phyloP scores from a whole-genome alignment of 345 rosid genomes.

The Microthlaspi erraticum region DNA sequence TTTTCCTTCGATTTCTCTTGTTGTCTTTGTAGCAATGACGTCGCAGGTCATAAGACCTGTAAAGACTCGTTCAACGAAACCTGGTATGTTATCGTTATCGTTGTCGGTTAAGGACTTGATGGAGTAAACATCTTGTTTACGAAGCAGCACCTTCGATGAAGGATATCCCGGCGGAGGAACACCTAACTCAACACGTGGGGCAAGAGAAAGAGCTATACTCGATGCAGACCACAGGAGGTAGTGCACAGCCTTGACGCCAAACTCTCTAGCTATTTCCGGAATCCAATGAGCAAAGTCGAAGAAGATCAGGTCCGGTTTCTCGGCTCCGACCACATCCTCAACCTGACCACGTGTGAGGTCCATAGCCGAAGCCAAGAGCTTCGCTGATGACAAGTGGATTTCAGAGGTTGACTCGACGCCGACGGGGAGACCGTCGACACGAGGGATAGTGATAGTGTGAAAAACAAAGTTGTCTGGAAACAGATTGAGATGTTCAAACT shows the following conservation, averaged over 20 bases:
- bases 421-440: slow-evolving; percentile 60
- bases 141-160: slow-evolving; percentile 44
- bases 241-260: slow-evolving; percentile 53
- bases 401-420: slow-evolving; percentile 71
- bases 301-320: slow-evolving; percentile 53
- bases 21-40: slow-evolving; percentile 42
- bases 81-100: too few relatives aligned
- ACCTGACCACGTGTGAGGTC: slow-evolving; percentile 62
- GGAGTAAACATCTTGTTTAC: slow-evolving; percentile 16
- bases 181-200: slow-evolving; percentile 38
- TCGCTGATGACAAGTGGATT: slow-evolving; percentile 38
- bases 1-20: slow-evolving; percentile 42
- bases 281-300: slow-evolving; percentile 64
- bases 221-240: slow-evolving; percentile 52
- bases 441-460: slow-evolving; percentile 47
- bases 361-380: slow-evolving; percentile 52
- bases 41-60: slow-evolving; percentile 35
- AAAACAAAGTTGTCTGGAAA: slow-evolving; percentile 38
- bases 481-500: slow-evolving; percentile 44
- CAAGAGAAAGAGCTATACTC: background rate
- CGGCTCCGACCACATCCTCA: slow-evolving; percentile 31
- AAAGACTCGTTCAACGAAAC: too few relatives aligned
- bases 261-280: slow-evolving; percentile 51
- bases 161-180: slow-evolving; percentile 62
- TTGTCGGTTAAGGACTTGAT: background rate